Evolutionary conservation across 176 grass and related monocot species (phyloP), one percentile per base, ranked within the genome.

Genomic region (Themeda triandra): DNA sequence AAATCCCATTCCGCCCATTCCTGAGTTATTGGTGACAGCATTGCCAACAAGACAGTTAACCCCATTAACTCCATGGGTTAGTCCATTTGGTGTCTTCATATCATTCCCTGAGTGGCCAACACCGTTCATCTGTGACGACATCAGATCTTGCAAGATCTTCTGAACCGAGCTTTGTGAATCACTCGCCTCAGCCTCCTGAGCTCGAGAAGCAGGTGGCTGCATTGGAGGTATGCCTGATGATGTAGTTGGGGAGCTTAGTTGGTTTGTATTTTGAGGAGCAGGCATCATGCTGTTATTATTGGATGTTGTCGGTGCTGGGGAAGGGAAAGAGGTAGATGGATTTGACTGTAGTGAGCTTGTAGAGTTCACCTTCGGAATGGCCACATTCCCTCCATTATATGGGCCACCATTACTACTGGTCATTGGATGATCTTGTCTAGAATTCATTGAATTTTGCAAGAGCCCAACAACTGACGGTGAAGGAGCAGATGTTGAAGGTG

Each of bases 121-220:
- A 65, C 92, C 89, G 66, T 96, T 99, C 81, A 92, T 76, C 76
- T 94, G 91, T 19, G 93, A 87, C 27, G 96, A 91, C 93, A 99
- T 92, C 93, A 95, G 85, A 99, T 75, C 66, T 91, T 99, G 93
- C 70, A 99, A 76, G 44, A 99, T 96, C 87, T 83, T 90, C 83
- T 99, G 86, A 54, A 99, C 96, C 0, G 93, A 99, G 41, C 93
- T 96, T 74, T 96, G 93, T 69, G 97, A 92, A 42, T 96, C 97
- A 76, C 69, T 95, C 54, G 88, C 63, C 72, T 96, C 96, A 58
- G 91, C 69, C 69, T 87, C 92, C 79, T 90, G 93, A 27, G 66
- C 32, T 39, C 85, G 87, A 53, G 79, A 30, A 28, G 83, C 41
- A 63, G 87, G 87, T 58, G 93, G 82, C 62, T 95, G 93, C 79